Base-by-base conservation (phyloP, 1,284 basidiomycete genomes). In the Tylopilus sp. region DNA sequence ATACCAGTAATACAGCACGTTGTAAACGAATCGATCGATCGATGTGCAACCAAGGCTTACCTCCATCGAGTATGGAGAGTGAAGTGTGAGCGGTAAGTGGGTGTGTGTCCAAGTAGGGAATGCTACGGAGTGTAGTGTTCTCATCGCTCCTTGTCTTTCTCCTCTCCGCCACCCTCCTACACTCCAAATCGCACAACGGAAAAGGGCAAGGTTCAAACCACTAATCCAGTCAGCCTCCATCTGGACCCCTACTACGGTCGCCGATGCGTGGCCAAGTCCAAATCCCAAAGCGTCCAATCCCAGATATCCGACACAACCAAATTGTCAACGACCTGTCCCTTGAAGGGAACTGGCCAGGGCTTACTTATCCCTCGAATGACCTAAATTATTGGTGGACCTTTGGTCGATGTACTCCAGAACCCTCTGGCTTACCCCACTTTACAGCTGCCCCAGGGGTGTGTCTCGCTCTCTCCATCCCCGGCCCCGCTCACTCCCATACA, bases 311-410 rank as follows among this genome's bases (percentile, higher is more conserved):
- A 70, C 49, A 12, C 33, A 63, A 2, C 60, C 66, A 26, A 75
- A 75, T 60, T 72, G 71, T 1, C 60, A 61, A 1, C 60, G 59
- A 2, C 53, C 63, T 2, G 6, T 63, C 65, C 13, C 31, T 55
- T 12, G 30, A 41, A 15, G 75, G 73, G 2, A 63, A 73, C 54
- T 70, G 71, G 54, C 45, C 61, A 16, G 59, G 55, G 42, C 63
- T 54, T 23, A 60, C 47, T 1, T 76, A 68, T 43, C 42, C 63
- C 11, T 47, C 48, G 5, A 54, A 66, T 3, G 76, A 79, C 38
- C 72, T 71, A 0, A 71, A 77, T 47, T 79, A 77, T 51, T 82
- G 80, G 81, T 83, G 81, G 81, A 79, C 82, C 0, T 75, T 63
- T 51, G 64, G 64, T 18, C 73, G 78, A 41, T 90, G 86, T 0